These are phyloP conservation scores for Knoxia roxburghii DNA, from an alignment of 257 asterid species.

Conservation along the genomic window DNA sequence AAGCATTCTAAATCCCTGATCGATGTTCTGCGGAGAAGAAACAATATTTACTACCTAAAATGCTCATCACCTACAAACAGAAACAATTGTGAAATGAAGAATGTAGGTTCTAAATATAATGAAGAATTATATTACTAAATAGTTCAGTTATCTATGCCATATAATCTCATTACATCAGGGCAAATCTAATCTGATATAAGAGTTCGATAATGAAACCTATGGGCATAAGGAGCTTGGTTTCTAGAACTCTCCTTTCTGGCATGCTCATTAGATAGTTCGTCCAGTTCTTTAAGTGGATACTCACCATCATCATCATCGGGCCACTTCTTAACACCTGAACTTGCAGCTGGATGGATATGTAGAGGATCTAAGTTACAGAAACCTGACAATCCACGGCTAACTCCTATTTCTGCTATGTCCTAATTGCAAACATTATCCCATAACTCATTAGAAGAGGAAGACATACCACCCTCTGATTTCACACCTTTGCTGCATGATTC, in stretches of 20 bases:
- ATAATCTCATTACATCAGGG: conserved; percentile 18
- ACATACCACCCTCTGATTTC: conserved; percentile 33
- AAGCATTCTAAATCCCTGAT: neutral
- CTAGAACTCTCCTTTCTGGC: conserved; percentile 31
- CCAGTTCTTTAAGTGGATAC: conserved; percentile 25
- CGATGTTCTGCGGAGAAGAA: neutral
- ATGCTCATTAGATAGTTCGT: conserved; percentile 21
- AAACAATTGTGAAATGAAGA: neutral
- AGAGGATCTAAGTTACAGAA: conserved; percentile 52
- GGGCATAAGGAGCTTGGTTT: conserved; percentile 24
- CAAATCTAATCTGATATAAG: conserved; percentile 24
- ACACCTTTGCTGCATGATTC: conserved; percentile 41
- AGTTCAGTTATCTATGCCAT: conserved; percentile 14
- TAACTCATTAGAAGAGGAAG: conserved; percentile 30
- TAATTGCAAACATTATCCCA: conserved; percentile 40
- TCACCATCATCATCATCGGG: conserved; percentile 37
- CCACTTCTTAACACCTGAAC: conserved; percentile 43
- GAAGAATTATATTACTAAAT: neutral
- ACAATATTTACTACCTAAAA: neutral
- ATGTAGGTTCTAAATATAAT: neutral
- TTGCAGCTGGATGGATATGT: conserved; percentile 34
- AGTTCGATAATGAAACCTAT: conserved; percentile 6
- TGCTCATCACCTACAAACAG: neutral
- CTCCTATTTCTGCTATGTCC: conserved; percentile 38
- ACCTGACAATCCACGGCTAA: conserved; percentile 33